Evolutionary conservation across 495 filamentous ascomycete genomes (phyloP).

Genomic region (Penicillium silybi): DNA sequence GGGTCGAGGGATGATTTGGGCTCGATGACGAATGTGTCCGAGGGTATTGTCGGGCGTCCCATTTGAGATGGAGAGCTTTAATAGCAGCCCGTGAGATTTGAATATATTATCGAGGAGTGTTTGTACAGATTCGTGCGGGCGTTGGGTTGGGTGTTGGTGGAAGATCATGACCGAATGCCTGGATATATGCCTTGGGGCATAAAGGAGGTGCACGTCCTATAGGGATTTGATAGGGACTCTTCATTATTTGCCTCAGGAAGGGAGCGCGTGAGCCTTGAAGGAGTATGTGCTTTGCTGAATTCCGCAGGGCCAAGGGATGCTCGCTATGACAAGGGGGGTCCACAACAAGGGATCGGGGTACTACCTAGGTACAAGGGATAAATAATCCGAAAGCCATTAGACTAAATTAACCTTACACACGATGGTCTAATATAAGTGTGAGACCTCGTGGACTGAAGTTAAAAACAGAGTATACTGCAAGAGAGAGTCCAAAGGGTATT

Average conservation of each 20-base stretch:
- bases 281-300: slow-evolving; percentile 2
- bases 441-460: neutral
- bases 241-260: neutral
- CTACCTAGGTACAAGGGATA: slow-evolving; percentile 2
- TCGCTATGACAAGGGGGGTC: neutral
- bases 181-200: neutral
- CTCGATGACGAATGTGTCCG: slow-evolving; percentile 16
- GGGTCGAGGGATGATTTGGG: slow-evolving; percentile 14
- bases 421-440: neutral
- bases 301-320: slow-evolving; percentile 7
- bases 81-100: neutral
- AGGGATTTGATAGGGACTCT: neutral
- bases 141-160: neutral
- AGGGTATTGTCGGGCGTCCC: slow-evolving; percentile 8
- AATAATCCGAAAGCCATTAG: neutral
- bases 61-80: slow-evolving; percentile 8
- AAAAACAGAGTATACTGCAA: neutral
- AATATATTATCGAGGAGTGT: neutral
- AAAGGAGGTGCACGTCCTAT: neutral
- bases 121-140: neutral
- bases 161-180: neutral
- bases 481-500: neutral
- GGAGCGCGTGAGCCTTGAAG: neutral
- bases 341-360: slow-evolving; percentile 6
- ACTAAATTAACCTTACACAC: neutral